Percentiles rank a stretch among this genome's conserved stretches.
phyloP scores from a whole-genome alignment of 169 alveolate species.

The Perkinsus chesapeaki region DNA sequence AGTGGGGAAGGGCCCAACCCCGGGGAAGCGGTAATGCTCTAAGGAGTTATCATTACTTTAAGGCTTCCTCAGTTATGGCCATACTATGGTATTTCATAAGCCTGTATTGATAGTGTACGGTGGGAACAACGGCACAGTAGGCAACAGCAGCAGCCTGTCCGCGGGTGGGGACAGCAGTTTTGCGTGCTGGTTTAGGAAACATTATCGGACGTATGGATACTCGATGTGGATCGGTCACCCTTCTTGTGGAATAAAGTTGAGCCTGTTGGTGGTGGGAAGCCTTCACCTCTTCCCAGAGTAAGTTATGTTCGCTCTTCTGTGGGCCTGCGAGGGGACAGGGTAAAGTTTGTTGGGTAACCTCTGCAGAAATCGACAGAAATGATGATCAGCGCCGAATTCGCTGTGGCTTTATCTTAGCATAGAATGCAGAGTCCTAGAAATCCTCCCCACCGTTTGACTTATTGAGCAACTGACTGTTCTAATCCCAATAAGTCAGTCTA shows the following conservation, averaged over 20 bases:
- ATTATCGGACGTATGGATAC: constrained; percentile 91
- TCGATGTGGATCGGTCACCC: constrained; percentile 94
- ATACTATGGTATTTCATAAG: constrained; percentile 88
- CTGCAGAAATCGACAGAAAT: neutral
- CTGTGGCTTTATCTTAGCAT: neutral
- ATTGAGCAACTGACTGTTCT: no score
- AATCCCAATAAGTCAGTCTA: no score
- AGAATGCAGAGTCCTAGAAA: no score
- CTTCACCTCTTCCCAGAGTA: constrained; percentile 30
- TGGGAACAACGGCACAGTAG: constrained; percentile 92
- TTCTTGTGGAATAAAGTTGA: constrained; percentile 88
- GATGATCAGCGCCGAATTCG: neutral
- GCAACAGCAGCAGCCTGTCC: no score
- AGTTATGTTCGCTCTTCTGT: no score
- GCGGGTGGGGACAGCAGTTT: no score
- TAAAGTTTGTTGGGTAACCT: no score
- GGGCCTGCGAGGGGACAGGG: no score
- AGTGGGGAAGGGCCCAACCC: constrained; percentile 86
- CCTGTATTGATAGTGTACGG: constrained; percentile 94
- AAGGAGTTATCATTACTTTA: constrained; percentile 47
- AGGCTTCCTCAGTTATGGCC: constrained; percentile 38
- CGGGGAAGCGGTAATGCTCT: constrained; percentile 88
- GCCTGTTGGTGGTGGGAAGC: constrained; percentile 17
- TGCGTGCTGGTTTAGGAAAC: no score
- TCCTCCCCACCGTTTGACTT: no score